A percentile compares a stretch with the other conserved stretches of the same genome.
phyloP scores from a whole-genome alignment of 495 filamentous ascomycete genomes.

The Aspergillus funiculosus region DNA sequence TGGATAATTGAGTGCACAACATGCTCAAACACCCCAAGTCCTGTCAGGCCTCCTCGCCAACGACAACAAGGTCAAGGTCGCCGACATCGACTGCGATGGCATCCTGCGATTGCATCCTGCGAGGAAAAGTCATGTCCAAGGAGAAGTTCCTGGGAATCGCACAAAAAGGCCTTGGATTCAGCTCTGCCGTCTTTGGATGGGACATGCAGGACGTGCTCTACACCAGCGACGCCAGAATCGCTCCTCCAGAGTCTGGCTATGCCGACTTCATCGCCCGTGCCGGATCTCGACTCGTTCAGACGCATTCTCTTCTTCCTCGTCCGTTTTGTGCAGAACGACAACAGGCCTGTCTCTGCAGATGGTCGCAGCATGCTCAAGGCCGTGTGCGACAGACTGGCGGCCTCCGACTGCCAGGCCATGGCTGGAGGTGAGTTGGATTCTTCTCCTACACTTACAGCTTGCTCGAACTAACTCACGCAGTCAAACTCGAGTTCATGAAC shows the following conservation, averaged over 20 bases:
- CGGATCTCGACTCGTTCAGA: conserved; percentile 69
- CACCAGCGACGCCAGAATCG: conserved; percentile 70
- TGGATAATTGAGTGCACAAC: no score
- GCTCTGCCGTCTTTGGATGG: conserved; percentile 92
- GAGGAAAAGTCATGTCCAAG: conserved; percentile 88
- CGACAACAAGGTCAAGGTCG: conserved; percentile 81
- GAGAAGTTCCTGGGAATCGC: conserved; percentile 85
- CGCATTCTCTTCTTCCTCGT: conserved; percentile 87
- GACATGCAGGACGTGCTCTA: conserved; percentile 93
- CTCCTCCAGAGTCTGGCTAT: conserved; percentile 82
- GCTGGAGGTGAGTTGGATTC: conserved; percentile 74
- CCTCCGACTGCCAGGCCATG: conserved; percentile 64
- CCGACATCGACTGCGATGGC: conserved; percentile 82
- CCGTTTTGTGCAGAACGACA: conserved; percentile 55
- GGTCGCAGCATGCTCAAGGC: conserved; percentile 65
- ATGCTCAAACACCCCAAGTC: no score
- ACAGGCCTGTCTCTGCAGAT: conserved; percentile 66
- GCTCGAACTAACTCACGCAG: no score
- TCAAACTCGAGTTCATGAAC: conserved; percentile 92
- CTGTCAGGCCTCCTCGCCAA: conserved; percentile 54
- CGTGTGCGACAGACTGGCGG: conserved; percentile 55
- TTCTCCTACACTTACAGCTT: no score
- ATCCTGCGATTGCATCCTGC: no score
- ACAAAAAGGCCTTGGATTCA: conserved; percentile 80
- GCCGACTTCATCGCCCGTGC: conserved; percentile 73